phyloP scores from a whole-genome alignment of 2,329 filamentous ascomycete species.

The Fusarium tricinctum region DNA sequence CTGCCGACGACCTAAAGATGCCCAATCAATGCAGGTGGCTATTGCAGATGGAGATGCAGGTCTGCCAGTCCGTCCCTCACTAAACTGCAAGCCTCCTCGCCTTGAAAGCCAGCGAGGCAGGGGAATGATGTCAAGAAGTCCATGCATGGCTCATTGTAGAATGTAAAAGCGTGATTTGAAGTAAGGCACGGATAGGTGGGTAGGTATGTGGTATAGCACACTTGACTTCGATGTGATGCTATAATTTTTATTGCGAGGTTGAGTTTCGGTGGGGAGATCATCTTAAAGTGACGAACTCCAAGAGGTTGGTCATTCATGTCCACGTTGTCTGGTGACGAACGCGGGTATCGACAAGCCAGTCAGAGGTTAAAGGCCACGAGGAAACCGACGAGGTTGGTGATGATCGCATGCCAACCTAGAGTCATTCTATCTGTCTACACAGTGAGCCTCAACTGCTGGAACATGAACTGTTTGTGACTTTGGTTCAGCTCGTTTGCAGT shows the following conservation, averaged over 20 bases:
- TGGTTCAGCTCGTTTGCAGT: slow-evolving; percentile 4
- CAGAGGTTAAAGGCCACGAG: slow-evolving; percentile 26
- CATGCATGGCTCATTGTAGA: slow-evolving; percentile 18
- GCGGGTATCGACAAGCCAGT: slow-evolving; percentile 30
- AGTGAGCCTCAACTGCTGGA: slow-evolving; percentile 1
- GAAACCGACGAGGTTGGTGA: slow-evolving; percentile 36
- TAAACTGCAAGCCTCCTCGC: slow-evolving; percentile 32
- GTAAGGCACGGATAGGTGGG: background rate
- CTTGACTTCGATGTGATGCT: background rate
- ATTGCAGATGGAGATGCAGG: slow-evolving; percentile 34
- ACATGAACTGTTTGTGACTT: slow-evolving; percentile 9
- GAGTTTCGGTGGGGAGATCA: slow-evolving; percentile 4
- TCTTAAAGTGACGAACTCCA: slow-evolving; percentile 8
- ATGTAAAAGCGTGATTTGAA: slow-evolving; percentile 17
- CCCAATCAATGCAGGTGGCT: slow-evolving; percentile 32
- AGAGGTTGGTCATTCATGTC: slow-evolving; percentile 38
- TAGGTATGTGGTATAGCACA: too few species aligned
- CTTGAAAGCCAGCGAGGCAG: slow-evolving; percentile 12
- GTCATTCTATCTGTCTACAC: slow-evolving; percentile 8
- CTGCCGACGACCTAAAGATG: slow-evolving; percentile 14
- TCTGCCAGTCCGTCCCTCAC: slow-evolving; percentile 31
- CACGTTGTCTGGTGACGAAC: slow-evolving; percentile 44
- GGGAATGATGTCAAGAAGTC: slow-evolving; percentile 40
- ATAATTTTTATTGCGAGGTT: background rate
- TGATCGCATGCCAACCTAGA: slow-evolving; percentile 31